phyloP scores from a whole-genome alignment of 805 yeast genomes.

The Candida patagonica region DNA sequence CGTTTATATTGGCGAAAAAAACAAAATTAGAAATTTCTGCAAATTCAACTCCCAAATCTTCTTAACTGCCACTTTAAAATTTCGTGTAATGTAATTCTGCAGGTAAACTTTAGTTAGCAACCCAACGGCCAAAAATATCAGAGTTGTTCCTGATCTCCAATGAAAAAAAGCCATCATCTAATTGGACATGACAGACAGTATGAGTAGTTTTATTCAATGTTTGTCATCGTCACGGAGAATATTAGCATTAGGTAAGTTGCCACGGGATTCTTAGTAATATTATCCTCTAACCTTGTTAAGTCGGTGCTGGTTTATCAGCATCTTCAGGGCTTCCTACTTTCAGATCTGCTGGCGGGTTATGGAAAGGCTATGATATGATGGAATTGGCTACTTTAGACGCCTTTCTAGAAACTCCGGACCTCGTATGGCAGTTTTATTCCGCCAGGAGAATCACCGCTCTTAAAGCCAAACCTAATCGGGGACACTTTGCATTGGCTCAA shows the following conservation, averaged over 20 bases:
- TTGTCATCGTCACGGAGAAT: constrained; percentile 26
- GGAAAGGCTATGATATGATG: constrained; percentile 69
- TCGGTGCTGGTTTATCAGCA: constrained; percentile 79
- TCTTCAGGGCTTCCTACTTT: constrained; percentile 71
- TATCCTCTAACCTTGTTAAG: constrained; percentile 27
- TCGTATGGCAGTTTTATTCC: constrained; percentile 86
- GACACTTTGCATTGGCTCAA: constrained; percentile 61
- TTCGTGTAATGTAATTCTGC: too few species aligned
- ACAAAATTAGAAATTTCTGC: too few species aligned
- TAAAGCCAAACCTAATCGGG: constrained; percentile 59
- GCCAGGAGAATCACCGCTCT: constrained; percentile 58
- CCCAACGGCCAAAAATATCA: too few species aligned
- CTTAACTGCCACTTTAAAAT: too few species aligned
- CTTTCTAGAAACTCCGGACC: constrained; percentile 68
- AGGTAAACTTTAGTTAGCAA: too few species aligned
- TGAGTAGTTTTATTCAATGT: constrained; percentile 24
- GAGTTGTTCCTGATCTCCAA: too few species aligned
- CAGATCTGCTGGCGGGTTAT: constrained; percentile 62
- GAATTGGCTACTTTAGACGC: constrained; percentile 92
- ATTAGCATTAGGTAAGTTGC: constrained; percentile 25
- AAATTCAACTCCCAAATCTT: too few species aligned
- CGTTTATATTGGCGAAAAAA: too few species aligned
- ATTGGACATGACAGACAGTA: too few species aligned
- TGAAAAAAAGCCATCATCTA: too few species aligned
- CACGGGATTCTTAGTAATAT: not conserved